Evolutionary conservation across 2,329 filamentous ascomycete species (phyloP).

Genomic region (Arachnomyces sp.): DNA sequence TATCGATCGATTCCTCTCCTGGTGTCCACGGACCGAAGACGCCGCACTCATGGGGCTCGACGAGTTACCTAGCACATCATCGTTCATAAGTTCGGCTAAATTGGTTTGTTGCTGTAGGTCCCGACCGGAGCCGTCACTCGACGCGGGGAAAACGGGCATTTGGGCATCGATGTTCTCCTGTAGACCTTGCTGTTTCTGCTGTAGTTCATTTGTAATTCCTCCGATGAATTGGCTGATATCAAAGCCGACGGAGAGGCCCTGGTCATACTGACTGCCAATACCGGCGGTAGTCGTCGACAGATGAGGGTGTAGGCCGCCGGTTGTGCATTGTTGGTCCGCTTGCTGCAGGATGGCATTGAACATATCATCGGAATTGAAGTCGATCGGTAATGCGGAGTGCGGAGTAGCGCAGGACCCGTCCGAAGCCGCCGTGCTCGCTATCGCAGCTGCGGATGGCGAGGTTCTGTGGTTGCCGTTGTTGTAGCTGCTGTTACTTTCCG

Average conservation of each 20-base stretch:
- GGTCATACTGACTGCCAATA: constrained; percentile 8
- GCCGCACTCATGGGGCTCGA: constrained; percentile 1
- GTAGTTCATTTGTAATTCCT: constrained; percentile 28
- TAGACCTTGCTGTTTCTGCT: constrained; percentile 28
- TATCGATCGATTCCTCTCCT: constrained; percentile 4
- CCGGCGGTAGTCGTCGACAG: constrained; percentile 7
- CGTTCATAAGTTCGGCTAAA: constrained; percentile 12
- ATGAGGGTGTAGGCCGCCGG: constrained; percentile 5
- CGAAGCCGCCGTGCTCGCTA: too few species aligned
- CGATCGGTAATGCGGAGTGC: too few species aligned
- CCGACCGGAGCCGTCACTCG: background rate
- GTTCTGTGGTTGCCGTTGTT: background rate
- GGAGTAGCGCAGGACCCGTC: too few species aligned
- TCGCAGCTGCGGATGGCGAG: too few species aligned
- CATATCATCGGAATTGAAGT: too few species aligned
- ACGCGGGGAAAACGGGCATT: background rate
- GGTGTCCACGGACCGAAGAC: constrained; percentile 3
- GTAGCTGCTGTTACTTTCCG: background rate
- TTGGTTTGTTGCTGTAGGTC: constrained; percentile 5
- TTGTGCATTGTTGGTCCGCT: constrained; percentile 10
- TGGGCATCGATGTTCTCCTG: constrained; percentile 10
- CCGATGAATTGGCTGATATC: constrained; percentile 32
- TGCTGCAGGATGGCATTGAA: too few species aligned
- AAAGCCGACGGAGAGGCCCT: constrained; percentile 18
- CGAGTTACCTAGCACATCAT: constrained; percentile 12